Percentiles rank a stretch among this genome's conserved stretches.
phyloP scores from a whole-genome alignment of 1,139 yeast species.

The Yamadazyma blattariae region DNA sequence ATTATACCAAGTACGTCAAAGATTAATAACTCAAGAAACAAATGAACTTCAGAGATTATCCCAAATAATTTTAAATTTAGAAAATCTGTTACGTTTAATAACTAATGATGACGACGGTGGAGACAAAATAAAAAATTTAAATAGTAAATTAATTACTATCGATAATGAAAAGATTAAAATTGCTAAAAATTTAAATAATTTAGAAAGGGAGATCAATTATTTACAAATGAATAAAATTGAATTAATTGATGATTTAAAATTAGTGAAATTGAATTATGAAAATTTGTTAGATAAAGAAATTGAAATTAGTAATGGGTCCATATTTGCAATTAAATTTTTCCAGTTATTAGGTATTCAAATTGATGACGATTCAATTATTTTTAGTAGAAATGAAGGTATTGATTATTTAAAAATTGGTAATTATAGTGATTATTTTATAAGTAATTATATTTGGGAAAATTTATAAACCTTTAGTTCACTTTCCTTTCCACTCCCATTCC shows the following conservation, averaged over 20 bases:
- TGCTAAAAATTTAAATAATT: slow-evolving; percentile 56
- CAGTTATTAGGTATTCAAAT: slow-evolving; percentile 35
- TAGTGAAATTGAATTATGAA: slow-evolving; percentile 18
- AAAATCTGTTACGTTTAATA: too few species aligned
- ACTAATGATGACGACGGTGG: too few species aligned
- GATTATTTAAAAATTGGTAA: slow-evolving; percentile 56
- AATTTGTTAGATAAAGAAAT: slow-evolving; percentile 23
- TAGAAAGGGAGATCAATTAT: slow-evolving; percentile 51
- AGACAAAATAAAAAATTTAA: slow-evolving; percentile 2
- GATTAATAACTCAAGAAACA: not conserved
- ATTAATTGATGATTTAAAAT: slow-evolving; percentile 13
- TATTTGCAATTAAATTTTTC: slow-evolving; percentile 43
- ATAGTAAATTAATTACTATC: slow-evolving; percentile 26
- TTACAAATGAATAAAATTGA: slow-evolving; percentile 42
- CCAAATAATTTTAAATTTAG: slow-evolving; percentile 14
- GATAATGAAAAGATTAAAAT: slow-evolving; percentile 52
- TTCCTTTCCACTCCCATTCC: too few species aligned
- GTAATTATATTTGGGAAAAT: slow-evolving; percentile 73
- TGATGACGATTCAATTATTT: slow-evolving; percentile 29
- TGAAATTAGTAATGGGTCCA: slow-evolving; percentile 29
- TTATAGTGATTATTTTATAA: slow-evolving; percentile 60
- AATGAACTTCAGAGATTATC: too few species aligned
- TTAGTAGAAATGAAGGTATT: slow-evolving; percentile 52
- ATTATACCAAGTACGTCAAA: slow-evolving; percentile 9
- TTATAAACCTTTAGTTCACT: too few species aligned